These are phyloP conservation scores for Coemansia sp. DNA, from an alignment of 192 early-diverging fungal genomes.

Conservation along the genomic window DNA sequence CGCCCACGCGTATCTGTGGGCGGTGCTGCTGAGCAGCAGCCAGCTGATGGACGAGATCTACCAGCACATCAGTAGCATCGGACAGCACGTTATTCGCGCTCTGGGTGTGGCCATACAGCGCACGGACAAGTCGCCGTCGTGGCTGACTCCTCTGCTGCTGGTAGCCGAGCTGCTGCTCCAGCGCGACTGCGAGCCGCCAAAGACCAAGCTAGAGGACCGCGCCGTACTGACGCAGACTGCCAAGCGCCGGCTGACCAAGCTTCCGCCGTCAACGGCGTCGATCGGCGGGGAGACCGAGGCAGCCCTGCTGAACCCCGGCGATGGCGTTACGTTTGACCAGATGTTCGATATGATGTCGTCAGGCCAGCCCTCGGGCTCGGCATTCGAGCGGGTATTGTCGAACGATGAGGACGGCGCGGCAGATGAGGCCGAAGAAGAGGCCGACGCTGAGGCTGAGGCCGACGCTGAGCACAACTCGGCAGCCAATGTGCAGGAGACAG, in stretches of 20 bases:
- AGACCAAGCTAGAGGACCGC: conserved; percentile 18
- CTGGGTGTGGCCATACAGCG: conserved; percentile 34
- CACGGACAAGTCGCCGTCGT: conserved; percentile 20
- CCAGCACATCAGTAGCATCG: conserved; percentile 13
- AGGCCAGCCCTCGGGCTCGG: conserved; percentile 1
- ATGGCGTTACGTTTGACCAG: conserved; percentile 6
- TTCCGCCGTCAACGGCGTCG: conserved; percentile 34
- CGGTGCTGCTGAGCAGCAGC: conserved; percentile 37
- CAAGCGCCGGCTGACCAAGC: conserved; percentile 41
- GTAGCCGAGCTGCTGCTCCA: conserved; percentile 44
- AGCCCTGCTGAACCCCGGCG: neutral
- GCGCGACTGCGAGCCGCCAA: conserved; percentile 35
- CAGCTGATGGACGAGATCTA: conserved; percentile 39
- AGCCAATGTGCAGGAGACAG: neutral
- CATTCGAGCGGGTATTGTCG: conserved; percentile 22
- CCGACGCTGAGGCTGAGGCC: neutral
- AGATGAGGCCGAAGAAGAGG: neutral
- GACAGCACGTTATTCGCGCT: conserved; percentile 23
- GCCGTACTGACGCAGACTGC: conserved; percentile 42
- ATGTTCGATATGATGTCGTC: conserved; percentile 6
- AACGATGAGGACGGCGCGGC: conserved; percentile 1
- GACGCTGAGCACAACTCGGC: neutral
- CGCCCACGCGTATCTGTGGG: conserved; percentile 49
- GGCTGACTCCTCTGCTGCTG: conserved; percentile 42
- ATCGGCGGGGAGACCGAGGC: conserved; percentile 14